These are phyloP conservation scores for Eucalyptus paniculata DNA, from an alignment of 345 rosid species.

Conservation along the genomic window DNA sequence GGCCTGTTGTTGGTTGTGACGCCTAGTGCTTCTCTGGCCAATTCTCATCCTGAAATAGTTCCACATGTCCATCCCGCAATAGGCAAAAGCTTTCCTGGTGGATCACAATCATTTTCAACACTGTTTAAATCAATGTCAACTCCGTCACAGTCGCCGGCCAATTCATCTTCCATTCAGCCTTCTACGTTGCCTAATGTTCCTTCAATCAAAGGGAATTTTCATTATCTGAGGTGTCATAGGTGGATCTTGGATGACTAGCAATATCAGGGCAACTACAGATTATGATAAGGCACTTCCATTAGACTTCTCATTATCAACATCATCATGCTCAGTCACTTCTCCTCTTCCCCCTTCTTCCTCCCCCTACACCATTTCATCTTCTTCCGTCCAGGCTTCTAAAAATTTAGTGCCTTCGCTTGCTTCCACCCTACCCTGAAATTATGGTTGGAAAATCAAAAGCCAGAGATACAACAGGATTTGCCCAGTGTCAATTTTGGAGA, in stretches of 20 bases:
- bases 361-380: constrained; percentile 7
- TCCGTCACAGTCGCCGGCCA: constrained; percentile 15
- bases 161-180: constrained; percentile 7
- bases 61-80: constrained; percentile 7
- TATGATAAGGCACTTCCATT: constrained; percentile 9
- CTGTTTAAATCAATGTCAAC: constrained; percentile 15
- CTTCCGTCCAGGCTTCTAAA: constrained; percentile 18
- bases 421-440: constrained; percentile 1
- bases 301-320: constrained; percentile 1
- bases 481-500: constrained; percentile 1
- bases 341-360: constrained; percentile 1
- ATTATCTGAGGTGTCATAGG: constrained; percentile 6
- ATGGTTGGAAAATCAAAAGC: constrained; percentile 7
- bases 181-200: constrained; percentile 8
- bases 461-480: constrained; percentile 15
- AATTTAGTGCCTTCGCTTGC: background rate
- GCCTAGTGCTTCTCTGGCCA: constrained; percentile 11
- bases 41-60: constrained; percentile 12
- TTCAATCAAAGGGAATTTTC: background rate
- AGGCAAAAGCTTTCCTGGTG: constrained; percentile 25
- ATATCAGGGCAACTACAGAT: constrained; percentile 6
- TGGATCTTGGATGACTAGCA: constrained; percentile 1
- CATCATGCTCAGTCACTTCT: constrained; percentile 2
- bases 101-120: constrained; percentile 2
- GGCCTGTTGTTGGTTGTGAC: background rate